A percentile compares a stretch with the other conserved stretches of the same genome.
These are phyloP conservation scores for Nigrograna mackinnonii DNA, from an alignment of 2,329 filamentous ascomycete species.

Conservation along the genomic window DNA sequence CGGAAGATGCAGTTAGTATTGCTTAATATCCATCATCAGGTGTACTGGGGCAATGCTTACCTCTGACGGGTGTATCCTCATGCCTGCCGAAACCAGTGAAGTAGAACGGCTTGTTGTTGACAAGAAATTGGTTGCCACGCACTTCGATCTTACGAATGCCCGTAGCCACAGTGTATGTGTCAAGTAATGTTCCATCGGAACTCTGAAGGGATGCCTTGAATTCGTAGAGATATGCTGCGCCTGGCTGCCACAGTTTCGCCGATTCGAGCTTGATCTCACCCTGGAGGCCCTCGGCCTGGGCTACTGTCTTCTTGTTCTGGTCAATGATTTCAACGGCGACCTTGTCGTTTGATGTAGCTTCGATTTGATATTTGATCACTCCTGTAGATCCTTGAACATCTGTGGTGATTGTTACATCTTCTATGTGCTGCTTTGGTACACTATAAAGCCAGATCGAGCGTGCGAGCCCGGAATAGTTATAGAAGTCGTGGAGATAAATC, in stretches of 20 bases:
- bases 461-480: conserved; percentile 13
- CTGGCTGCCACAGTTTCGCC: conserved; percentile 9
- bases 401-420: conserved; percentile 6
- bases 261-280: conserved; percentile 3
- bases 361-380: conserved; percentile 3
- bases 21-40: too few species aligned
- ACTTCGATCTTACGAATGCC: conserved; percentile 9
- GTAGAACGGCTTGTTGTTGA: conserved; percentile 13
- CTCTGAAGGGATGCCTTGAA: conserved; percentile 1
- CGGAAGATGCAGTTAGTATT: too few species aligned
- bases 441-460: conserved; percentile 13
- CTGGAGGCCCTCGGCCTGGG: background rate
- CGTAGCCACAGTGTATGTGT: background rate
- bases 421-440: conserved; percentile 6
- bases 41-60: too few species aligned
- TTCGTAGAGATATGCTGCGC: conserved; percentile 10
- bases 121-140: conserved; percentile 4
- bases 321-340: background rate
- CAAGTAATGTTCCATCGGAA: too few species aligned
- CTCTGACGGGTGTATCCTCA: conserved; percentile 10
- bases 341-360: background rate
- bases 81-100: conserved; percentile 14
- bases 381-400: conserved; percentile 3
- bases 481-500: conserved; percentile 12
- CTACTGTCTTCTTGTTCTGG: background rate